These are phyloP conservation scores for Helotiales sp. DNA, from an alignment of 2,329 filamentous ascomycete genomes.

Conservation along the genomic window DNA sequence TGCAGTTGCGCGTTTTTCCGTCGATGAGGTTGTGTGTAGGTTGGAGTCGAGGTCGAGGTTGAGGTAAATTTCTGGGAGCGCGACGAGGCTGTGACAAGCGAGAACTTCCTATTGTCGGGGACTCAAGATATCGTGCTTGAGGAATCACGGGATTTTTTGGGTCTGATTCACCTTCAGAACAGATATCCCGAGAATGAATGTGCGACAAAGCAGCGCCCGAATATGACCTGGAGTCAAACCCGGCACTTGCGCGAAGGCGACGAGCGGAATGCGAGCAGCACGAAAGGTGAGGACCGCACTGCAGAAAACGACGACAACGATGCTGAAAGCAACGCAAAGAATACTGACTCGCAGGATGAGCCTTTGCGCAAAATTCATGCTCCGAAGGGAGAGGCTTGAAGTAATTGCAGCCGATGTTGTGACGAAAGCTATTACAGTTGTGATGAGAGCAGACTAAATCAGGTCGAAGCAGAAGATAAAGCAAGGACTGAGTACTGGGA, in stretches of 20 bases:
- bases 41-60: slow-evolving; percentile 1
- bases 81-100: slow-evolving; percentile 1
- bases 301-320: not conserved
- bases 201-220: not conserved
- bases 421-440: not conserved
- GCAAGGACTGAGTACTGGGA: not conserved
- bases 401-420: not conserved
- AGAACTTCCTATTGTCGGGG: slow-evolving; percentile 2
- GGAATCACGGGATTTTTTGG: not conserved
- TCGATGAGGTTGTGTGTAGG: not conserved
- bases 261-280: not conserved
- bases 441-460: not conserved
- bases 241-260: not conserved
- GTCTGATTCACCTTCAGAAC: not conserved
- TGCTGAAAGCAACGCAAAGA: not conserved
- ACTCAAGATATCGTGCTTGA: slow-evolving; percentile 1
- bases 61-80: not conserved
- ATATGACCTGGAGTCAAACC: not conserved
- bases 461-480: not conserved
- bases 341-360: not conserved
- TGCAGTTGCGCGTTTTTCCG: not conserved
- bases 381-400: not conserved
- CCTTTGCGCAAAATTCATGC: not conserved
- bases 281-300: not conserved
- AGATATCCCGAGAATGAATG: not conserved